phyloP scores from a whole-genome alignment of 805 yeast genomes.

The Pichia pseudocactophila region DNA sequence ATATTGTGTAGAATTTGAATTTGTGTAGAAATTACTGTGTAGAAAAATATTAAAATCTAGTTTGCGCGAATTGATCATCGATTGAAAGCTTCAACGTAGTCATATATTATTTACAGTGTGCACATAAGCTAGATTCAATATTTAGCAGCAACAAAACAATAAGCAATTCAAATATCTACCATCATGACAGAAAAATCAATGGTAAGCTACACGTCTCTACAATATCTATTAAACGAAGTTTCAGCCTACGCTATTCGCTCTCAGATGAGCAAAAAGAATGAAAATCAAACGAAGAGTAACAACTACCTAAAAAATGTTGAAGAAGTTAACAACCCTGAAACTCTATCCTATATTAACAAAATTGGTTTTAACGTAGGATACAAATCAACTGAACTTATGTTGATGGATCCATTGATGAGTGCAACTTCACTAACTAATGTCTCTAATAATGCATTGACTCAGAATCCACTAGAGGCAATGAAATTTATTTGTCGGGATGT shows the following conservation, averaged over 20 bases:
- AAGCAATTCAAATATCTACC: no score
- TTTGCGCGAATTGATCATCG: no score
- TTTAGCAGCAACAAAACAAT: no score
- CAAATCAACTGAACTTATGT: slow-evolving; percentile 19
- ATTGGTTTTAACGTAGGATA: slow-evolving; percentile 11
- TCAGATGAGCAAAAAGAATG: not conserved
- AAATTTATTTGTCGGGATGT: slow-evolving; percentile 88
- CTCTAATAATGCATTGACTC: slow-evolving; percentile 2
- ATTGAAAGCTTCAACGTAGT: no score
- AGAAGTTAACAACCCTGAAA: not conserved
- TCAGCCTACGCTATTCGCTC: slow-evolving; percentile 5
- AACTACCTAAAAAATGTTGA: not conserved
- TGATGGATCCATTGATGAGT: slow-evolving; percentile 33
- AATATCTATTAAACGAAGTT: slow-evolving; percentile 6
- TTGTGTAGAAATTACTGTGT: no score
- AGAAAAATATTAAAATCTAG: no score
- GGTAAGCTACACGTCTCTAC: not conserved
- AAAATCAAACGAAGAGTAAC: not conserved
- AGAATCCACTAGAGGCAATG: slow-evolving; percentile 61
- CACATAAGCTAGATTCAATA: no score
- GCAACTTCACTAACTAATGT: not conserved
- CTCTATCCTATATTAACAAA: slow-evolving; percentile 9
- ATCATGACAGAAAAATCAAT: not conserved
- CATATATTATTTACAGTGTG: no score
- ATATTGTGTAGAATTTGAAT: no score